These are phyloP conservation scores for Fusarium hostae DNA, from an alignment of 2,329 filamentous ascomycete genomes.

Conservation along the genomic window DNA sequence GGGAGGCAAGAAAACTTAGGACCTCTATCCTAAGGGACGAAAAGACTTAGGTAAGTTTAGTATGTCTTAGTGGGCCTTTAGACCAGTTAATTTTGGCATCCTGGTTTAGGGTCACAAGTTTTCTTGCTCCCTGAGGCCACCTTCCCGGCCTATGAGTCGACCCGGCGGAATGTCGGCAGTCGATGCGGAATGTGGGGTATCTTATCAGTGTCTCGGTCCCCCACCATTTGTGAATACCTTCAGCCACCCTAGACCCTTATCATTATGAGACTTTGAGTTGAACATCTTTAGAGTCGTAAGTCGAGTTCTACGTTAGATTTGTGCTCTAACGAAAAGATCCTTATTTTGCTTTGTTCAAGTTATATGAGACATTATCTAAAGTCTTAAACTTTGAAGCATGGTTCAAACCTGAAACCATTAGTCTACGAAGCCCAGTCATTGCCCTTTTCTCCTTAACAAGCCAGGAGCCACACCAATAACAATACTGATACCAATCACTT, in stretches of 20 bases:
- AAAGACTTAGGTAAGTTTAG: no score
- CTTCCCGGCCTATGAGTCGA: not conserved
- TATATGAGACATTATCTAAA: not conserved
- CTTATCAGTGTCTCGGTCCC: conserved; percentile 34
- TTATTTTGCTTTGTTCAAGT: not conserved
- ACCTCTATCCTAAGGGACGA: no score
- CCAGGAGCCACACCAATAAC: no score
- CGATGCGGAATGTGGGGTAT: conserved; percentile 33
- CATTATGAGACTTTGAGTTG: not conserved
- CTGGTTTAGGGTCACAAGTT: no score
- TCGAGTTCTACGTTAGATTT: no score
- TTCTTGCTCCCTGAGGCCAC: no score
- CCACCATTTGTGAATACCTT: conserved; percentile 3
- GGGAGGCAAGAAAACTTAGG: no score
- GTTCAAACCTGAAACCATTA: no score
- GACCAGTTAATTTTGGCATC: no score
- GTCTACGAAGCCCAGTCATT: fast-evolving
- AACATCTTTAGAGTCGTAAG: not conserved
- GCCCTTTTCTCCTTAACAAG: fast-evolving
- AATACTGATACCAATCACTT: not conserved
- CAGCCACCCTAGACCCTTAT: conserved; percentile 26
- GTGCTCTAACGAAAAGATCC: fast-evolving
- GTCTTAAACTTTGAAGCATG: fast-evolving
- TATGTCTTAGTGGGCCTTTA: no score
- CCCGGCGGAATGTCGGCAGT: conserved; percentile 15